Conservation (phyloP, 768 basidiomycete genomes). For the Pleurotus sapidus region DNA sequence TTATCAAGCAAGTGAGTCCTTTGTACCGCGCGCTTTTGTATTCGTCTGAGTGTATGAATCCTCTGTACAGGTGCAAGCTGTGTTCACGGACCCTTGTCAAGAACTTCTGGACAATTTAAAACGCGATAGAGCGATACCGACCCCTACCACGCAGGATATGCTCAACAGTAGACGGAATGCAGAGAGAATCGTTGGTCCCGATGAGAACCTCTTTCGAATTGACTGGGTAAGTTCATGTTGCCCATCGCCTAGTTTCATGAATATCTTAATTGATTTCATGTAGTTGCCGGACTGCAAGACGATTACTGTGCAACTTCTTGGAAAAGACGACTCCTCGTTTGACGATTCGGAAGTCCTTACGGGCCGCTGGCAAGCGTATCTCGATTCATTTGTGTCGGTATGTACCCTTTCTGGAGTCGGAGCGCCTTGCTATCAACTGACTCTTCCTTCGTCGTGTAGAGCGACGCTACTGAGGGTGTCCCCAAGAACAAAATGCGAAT, state of each 20-base stretch:
- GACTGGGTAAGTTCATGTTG: slow-evolving; percentile 60
- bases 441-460: slow-evolving; percentile 31
- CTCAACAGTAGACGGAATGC: slow-evolving; percentile 64
- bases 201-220: slow-evolving; percentile 77
- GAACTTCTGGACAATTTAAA: slow-evolving; percentile 71
- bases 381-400: slow-evolving; percentile 74
- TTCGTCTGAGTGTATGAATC: background rate
- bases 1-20: slow-evolving; percentile 80
- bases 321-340: slow-evolving; percentile 73
- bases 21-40: background rate
- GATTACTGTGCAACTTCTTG: slow-evolving; percentile 72
- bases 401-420: slow-evolving; percentile 11
- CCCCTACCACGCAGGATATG: slow-evolving; percentile 69
- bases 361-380: slow-evolving; percentile 77
- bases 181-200: slow-evolving; percentile 69
- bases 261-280: background rate
- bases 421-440: background rate
- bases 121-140: slow-evolving; percentile 56
- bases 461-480: slow-evolving; percentile 54
- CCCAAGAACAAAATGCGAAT: slow-evolving; percentile 39
- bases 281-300: slow-evolving; percentile 66
- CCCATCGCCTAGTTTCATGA: background rate
- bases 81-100: slow-evolving; percentile 66
- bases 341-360: slow-evolving; percentile 77
- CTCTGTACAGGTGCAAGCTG: slow-evolving; percentile 51